Evolutionary conservation across 2,329 filamentous ascomycete species (phyloP).

Genomic region (Xylaria sp.): DNA sequence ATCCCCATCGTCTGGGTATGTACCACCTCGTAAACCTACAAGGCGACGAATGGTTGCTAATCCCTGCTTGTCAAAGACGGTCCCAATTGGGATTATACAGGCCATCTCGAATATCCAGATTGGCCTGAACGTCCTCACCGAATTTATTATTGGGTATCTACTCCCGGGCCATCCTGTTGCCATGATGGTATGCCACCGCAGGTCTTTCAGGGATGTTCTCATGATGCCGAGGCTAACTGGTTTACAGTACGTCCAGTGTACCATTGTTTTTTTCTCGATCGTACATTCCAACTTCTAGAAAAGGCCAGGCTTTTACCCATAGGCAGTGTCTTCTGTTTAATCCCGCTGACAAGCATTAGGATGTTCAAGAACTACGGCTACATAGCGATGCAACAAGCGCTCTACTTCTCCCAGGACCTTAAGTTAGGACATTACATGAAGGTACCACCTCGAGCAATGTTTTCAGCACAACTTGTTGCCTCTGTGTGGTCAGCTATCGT

Average conservation of each 20-base stretch:
- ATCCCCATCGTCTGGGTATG: conserved; percentile 65
- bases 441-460: conserved; percentile 59
- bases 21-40: background rate
- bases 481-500: conserved; percentile 61
- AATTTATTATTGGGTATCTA: conserved; percentile 79
- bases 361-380: conserved; percentile 82
- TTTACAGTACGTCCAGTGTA: conserved; percentile 12
- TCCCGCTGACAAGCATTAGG: conserved; percentile 17
- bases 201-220: background rate
- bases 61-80: conserved; percentile 9
- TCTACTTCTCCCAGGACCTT: conserved; percentile 73
- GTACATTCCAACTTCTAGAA: background rate
- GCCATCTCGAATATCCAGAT: conserved; percentile 72
- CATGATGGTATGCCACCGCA: conserved; percentile 65
- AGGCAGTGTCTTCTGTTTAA: background rate
- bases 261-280: background rate
- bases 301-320: background rate
- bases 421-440: conserved; percentile 73
- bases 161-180: conserved; percentile 75
- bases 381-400: conserved; percentile 73
- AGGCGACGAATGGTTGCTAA: background rate
- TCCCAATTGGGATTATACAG: conserved; percentile 64
- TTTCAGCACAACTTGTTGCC: conserved; percentile 61
- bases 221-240: background rate
- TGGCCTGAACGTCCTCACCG: conserved; percentile 74